Evolutionary conservation across 2,329 filamentous ascomycete genomes (phyloP).

Genomic region (Cladophialophora bantiana): DNA sequence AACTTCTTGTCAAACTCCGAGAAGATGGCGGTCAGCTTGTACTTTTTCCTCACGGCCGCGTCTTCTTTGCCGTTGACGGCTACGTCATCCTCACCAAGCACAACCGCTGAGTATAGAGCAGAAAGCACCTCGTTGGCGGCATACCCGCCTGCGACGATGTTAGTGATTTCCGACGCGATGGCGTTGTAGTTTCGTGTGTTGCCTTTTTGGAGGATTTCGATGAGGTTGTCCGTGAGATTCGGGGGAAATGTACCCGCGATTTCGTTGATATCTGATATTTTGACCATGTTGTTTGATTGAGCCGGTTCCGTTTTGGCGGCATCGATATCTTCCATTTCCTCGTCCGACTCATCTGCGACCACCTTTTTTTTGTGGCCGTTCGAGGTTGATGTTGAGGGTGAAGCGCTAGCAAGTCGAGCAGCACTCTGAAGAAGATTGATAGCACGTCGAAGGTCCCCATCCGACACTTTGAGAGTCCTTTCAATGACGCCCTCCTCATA

Average conservation of each 20-base stretch:
- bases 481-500: slow-evolving; percentile 82
- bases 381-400: slow-evolving; percentile 38
- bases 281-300: slow-evolving; percentile 59
- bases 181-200: slow-evolving; percentile 74
- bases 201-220: slow-evolving; percentile 69
- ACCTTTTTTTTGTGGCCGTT: slow-evolving; percentile 53
- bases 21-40: slow-evolving; percentile 85
- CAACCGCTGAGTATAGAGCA: slow-evolving; percentile 82
- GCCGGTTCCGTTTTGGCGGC: slow-evolving; percentile 46
- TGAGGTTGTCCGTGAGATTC: slow-evolving; percentile 71
- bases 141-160: slow-evolving; percentile 96
- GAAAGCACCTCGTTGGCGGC: slow-evolving; percentile 86
- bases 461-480: slow-evolving; percentile 82
- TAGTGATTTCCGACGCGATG: slow-evolving; percentile 80
- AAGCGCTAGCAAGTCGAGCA: slow-evolving; percentile 81
- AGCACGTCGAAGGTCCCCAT: slow-evolving; percentile 93
- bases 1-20: slow-evolving; percentile 94
- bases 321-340: slow-evolving; percentile 65
- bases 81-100: slow-evolving; percentile 79
- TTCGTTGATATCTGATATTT: slow-evolving; percentile 83
- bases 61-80: slow-evolving; percentile 3
- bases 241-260: slow-evolving; percentile 94
- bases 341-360: slow-evolving; percentile 61
- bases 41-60: slow-evolving; percentile 76
- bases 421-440: slow-evolving; percentile 97